Base-by-base conservation (phyloP, 2,329 filamentous ascomycete species). In the Aspergillus proliferans region DNA sequence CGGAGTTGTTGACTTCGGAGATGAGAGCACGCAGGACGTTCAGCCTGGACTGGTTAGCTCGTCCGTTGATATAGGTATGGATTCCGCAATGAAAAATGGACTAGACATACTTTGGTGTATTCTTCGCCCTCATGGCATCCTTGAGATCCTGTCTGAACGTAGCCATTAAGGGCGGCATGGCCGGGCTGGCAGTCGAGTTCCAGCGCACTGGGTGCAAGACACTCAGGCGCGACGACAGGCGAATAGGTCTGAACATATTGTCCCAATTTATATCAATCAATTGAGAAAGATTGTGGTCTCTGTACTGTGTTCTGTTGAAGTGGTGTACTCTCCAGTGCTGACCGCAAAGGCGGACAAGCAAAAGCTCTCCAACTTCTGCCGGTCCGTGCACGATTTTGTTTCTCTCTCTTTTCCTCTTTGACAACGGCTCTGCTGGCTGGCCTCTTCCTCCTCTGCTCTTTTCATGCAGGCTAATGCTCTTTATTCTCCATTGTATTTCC, bases 1-100 rank as follows among this genome's bases (percentile, higher is more conserved):
- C 64, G n/a, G 71, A 67, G 54, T 76, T 75, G 58, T 74, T 76
- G 55, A 70, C 71, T 53, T 77, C 75, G 44, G 75, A 71, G 47
- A 77, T 74, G 50, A 77, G 60, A 42, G 71, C 68, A 33, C 75
- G 73, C 15, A 77, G 64, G 34, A 76, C 74, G 55, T 75, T 73
- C 24, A 76, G 60, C 54, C 74, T 76, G 36, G 46, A 47, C 47
- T 36, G 4, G 45, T 48, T 40, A 47, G 34, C 19, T 45, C 19
- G 15, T 30, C 26, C 26, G 10, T 30, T 5, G 26, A 12, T 12
- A 10, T 30, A 12, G 10, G 10, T 10, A 12, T 2, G 4, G 1
- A 30, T 36, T 6, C 3, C 8, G 22, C 12, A 26, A 1, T 24
- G 26, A 28, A 14, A 6, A 21, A 38, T 5, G 21, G 15, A 48